These are phyloP conservation scores for Amorphotheca resinae DNA, from an alignment of 495 filamentous ascomycete species.

Conservation along the genomic window DNA sequence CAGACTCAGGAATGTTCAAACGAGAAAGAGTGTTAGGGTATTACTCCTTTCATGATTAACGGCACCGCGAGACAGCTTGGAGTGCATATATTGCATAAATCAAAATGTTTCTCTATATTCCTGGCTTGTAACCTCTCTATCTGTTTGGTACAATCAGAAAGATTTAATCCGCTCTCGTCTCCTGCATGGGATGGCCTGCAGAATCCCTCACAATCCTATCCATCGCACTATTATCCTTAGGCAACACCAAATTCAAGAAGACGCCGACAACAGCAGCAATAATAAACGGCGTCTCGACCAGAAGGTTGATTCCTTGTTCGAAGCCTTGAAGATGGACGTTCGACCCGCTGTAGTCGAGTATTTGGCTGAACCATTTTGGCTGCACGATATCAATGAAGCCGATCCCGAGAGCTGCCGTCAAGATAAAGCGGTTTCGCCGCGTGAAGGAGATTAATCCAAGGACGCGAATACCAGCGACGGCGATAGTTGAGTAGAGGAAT, in stretches of 20 bases:
- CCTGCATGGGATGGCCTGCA: slow-evolving; percentile 1
- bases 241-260: slow-evolving; percentile 25
- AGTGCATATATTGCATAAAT: no score
- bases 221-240: slow-evolving; percentile 16
- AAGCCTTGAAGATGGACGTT: slow-evolving; percentile 21
- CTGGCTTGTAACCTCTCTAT: no score
- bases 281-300: slow-evolving; percentile 27
- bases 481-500: slow-evolving; percentile 28
- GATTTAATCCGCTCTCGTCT: no score
- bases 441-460: slow-evolving; percentile 26
- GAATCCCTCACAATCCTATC: slow-evolving; percentile 12
- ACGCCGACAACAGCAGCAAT: slow-evolving; percentile 28
- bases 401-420: slow-evolving; percentile 25
- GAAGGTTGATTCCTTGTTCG: slow-evolving; percentile 25
- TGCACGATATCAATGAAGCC: slow-evolving; percentile 28
- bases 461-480: slow-evolving; percentile 27
- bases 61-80: no score
- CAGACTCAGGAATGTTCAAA: no score
- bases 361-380: slow-evolving; percentile 24
- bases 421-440: slow-evolving; percentile 27
- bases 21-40: no score
- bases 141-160: no score
- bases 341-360: slow-evolving; percentile 16
- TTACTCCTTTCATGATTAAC: no score
- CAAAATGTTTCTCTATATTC: no score